phyloP scores from a whole-genome alignment of 2,329 filamentous ascomycete species.

The Xylaria hypoxylon region DNA sequence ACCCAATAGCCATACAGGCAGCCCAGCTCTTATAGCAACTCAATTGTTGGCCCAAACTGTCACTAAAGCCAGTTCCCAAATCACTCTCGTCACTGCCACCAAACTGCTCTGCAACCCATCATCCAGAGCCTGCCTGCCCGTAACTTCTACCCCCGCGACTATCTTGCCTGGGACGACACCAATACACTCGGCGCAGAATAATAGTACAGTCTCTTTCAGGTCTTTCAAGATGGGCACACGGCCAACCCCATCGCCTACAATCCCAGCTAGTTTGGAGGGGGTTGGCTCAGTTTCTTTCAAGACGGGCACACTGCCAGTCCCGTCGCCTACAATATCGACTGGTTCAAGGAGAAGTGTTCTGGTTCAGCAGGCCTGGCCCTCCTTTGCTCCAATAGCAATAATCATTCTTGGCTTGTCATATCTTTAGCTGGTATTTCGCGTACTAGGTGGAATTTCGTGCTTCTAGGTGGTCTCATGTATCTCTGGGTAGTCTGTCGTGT shows the following conservation, averaged over 20 bases:
- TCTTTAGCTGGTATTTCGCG: no score
- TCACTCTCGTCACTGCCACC: conserved; percentile 12
- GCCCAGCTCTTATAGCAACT: conserved; percentile 8
- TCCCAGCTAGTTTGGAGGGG: no score
- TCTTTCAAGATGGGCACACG: not conserved
- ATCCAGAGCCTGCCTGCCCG: not conserved
- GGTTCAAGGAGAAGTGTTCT: not conserved
- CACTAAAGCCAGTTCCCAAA: not conserved
- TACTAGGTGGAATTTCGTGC: no score
- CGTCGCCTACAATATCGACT: not conserved
- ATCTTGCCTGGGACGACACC: not conserved
- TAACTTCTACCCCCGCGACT: not conserved
- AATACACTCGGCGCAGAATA: not conserved
- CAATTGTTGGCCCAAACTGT: conserved; percentile 10
- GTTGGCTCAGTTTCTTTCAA: not conserved
- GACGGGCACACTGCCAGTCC: not conserved
- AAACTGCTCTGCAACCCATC: not conserved
- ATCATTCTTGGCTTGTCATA: not conserved
- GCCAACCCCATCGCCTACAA: not conserved
- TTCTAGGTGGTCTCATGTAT: not conserved
- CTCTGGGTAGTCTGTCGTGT: not conserved
- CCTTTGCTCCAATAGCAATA: not conserved
- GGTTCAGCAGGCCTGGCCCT: not conserved
- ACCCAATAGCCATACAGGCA: no score
- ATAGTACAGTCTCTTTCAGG: not conserved